These are phyloP conservation scores for Clonostachys rosea DNA, from an alignment of 2,329 filamentous ascomycete species.

Conservation along the genomic window DNA sequence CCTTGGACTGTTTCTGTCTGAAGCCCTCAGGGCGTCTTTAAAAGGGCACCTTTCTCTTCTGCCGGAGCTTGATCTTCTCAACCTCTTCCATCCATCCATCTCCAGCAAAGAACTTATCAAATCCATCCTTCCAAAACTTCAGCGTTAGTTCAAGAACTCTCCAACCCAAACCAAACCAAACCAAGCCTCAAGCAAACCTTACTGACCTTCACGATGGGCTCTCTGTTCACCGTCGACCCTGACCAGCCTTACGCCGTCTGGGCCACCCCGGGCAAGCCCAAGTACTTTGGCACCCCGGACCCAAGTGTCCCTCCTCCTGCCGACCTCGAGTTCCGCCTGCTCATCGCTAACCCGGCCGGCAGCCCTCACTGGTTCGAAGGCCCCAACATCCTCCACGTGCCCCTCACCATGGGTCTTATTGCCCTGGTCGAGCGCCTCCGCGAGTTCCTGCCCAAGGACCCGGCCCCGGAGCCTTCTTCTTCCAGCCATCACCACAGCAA, in stretches of 20 bases:
- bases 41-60: too few species aligned
- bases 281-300: background rate
- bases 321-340: constrained; percentile 10
- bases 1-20: too few species aligned
- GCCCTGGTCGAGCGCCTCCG: constrained; percentile 16
- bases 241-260: background rate
- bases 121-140: too few species aligned
- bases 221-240: background rate
- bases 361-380: constrained; percentile 16
- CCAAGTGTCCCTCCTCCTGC: constrained; percentile 6
- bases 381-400: constrained; percentile 7
- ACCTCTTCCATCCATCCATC: too few species aligned
- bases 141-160: too few species aligned
- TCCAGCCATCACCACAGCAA: background rate
- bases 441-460: background rate
- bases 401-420: constrained; percentile 10
- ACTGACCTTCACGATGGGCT: background rate
- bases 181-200: background rate
- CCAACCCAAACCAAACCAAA: background rate
- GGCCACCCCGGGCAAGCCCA: too few species aligned
- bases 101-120: too few species aligned
- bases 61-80: too few species aligned
- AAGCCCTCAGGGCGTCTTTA: too few species aligned
- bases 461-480: background rate
- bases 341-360: constrained; percentile 11